phyloP scores from a whole-genome alignment of 2,329 filamentous ascomycete species.

The Bisporella sp. region DNA sequence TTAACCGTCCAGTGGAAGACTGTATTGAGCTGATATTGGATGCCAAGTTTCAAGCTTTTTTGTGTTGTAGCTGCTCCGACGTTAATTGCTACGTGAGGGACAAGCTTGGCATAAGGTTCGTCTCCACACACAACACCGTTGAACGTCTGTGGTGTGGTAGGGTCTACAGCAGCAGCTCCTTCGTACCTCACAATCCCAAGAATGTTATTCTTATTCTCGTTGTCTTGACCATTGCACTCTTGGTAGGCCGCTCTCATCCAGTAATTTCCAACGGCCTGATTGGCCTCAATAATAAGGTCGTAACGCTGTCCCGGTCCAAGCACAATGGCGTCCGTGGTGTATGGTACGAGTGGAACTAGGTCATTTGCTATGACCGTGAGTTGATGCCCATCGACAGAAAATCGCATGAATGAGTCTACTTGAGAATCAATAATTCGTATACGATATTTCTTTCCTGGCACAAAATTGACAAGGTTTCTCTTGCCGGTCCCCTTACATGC shows the following conservation, averaged over 20 bases:
- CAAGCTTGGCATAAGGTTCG: constrained; percentile 20
- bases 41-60: constrained; percentile 10
- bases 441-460: constrained; percentile 33
- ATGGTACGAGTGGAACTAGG: constrained; percentile 51
- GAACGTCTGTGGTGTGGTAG: constrained; percentile 19
- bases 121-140: constrained; percentile 21
- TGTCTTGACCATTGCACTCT: constrained; percentile 51
- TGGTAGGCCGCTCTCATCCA: constrained; percentile 42
- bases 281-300: constrained; percentile 39
- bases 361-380: constrained; percentile 53
- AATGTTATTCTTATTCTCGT: constrained; percentile 43
- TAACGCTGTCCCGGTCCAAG: constrained; percentile 49
- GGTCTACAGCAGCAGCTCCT: constrained; percentile 26
- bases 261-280: constrained; percentile 49
- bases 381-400: constrained; percentile 48
- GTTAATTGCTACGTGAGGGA: constrained; percentile 21
- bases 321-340: constrained; percentile 40
- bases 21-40: constrained; percentile 28
- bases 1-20: constrained; percentile 46
- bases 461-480: constrained; percentile 25
- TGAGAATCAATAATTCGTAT: constrained; percentile 39
- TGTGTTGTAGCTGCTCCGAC: constrained; percentile 12
- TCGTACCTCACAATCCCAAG: constrained; percentile 35
- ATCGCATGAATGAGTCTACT: constrained; percentile 37
- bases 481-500: constrained; percentile 22